Evolutionary conservation across 2,329 filamentous ascomycete genomes (phyloP).

Genomic region (Mycogone perniciosa): DNA sequence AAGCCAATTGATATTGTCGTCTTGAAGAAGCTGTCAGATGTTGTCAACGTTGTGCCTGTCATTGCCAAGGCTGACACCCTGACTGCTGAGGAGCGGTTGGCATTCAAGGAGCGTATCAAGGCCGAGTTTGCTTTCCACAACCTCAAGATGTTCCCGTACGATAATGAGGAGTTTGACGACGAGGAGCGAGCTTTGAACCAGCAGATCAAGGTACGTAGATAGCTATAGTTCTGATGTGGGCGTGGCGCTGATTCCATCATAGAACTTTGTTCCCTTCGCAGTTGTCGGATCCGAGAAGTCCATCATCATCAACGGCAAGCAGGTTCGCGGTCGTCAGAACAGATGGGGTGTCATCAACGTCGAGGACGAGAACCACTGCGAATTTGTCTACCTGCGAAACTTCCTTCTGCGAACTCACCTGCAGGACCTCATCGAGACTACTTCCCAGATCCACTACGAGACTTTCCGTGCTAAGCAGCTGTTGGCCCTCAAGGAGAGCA

Average conservation of each 20-base stretch:
- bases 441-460: conserved; percentile 99
- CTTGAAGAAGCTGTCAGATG: conserved; percentile 98
- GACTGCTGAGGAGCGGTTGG: conserved; percentile 88
- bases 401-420: conserved; percentile 98
- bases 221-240: neutral
- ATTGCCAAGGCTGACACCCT: conserved; percentile 97
- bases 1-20: conserved; percentile 99
- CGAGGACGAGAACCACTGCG: conserved; percentile 98
- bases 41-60: conserved; percentile 97
- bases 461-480: conserved; percentile 99
- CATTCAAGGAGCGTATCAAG: conserved; percentile 99
- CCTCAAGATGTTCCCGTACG: conserved; percentile 99
- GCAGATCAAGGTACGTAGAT: conserved; percentile 77
- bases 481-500: conserved; percentile 96
- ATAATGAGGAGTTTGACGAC: conserved; percentile 97
- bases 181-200: conserved; percentile 91
- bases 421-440: conserved; percentile 98
- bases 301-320: conserved; percentile 94
- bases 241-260: conserved; percentile 10
- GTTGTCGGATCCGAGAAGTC: conserved; percentile 97
- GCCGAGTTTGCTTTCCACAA: conserved; percentile 99
- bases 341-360: conserved; percentile 99
- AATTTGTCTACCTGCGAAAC: conserved; percentile 97
- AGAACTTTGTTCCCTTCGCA: conserved; percentile 94
- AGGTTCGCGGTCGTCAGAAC: conserved; percentile 96